phyloP scores from a whole-genome alignment of 176 grass and related monocot species.

The Bothriochloa decipiens region DNA sequence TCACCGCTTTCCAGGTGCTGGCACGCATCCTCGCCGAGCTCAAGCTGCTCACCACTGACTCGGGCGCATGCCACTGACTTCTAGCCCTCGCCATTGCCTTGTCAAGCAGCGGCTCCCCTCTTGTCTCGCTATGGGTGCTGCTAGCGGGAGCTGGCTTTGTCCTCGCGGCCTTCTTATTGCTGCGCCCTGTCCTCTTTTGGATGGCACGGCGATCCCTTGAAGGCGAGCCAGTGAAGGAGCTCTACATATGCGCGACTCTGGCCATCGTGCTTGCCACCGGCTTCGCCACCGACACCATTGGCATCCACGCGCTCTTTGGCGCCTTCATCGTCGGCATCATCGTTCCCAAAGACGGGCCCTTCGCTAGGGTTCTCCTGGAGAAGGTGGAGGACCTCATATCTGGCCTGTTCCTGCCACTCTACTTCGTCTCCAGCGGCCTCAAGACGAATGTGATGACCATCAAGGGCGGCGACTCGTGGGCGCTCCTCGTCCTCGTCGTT shows the following conservation, averaged over 20 bases:
- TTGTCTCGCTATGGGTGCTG: constrained; percentile 62
- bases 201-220: constrained; percentile 59
- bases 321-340: constrained; percentile 69
- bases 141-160: constrained; percentile 48
- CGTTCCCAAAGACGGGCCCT: constrained; percentile 69
- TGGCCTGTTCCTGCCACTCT: constrained; percentile 68
- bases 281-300: constrained; percentile 64
- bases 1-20: constrained; percentile 68
- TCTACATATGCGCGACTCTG: constrained; percentile 60
- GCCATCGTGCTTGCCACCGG: constrained; percentile 60
- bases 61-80: constrained; percentile 57
- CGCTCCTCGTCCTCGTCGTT: constrained; percentile 64
- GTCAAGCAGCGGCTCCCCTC: constrained; percentile 50
- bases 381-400: constrained; percentile 80
- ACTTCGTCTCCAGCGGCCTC: constrained; percentile 78
- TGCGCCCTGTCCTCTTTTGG: constrained; percentile 49
- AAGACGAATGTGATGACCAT: constrained; percentile 73
- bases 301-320: constrained; percentile 78
- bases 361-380: constrained; percentile 64
- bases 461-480: constrained; percentile 59
- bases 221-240: constrained; percentile 62
- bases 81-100: constrained; percentile 69
- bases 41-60: constrained; percentile 72
- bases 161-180: constrained; percentile 23
- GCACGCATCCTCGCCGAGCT: constrained; percentile 73